Evolutionary conservation across 2,329 filamentous ascomycete genomes (phyloP).

Genomic region (Aspergillus terreus): DNA sequence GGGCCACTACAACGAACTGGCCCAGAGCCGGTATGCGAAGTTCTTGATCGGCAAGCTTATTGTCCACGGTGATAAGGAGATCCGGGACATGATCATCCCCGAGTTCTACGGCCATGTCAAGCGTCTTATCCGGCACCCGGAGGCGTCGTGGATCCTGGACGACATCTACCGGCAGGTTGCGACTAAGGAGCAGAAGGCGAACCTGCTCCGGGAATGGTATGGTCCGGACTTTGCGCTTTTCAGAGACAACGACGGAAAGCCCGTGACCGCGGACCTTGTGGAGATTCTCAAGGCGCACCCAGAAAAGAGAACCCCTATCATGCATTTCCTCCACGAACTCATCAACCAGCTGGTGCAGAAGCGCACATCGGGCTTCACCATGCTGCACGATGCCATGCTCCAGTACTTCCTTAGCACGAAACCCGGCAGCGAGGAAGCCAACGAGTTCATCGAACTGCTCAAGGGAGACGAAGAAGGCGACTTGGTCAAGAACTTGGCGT

Average conservation of each 20-base stretch:
- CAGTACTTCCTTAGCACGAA: conserved; percentile 87
- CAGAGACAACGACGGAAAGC: conserved; percentile 53
- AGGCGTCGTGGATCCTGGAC: conserved; percentile 96
- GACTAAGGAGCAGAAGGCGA: conserved; percentile 78
- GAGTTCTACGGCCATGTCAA: conserved; percentile 95
- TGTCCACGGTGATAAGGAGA: conserved; percentile 83
- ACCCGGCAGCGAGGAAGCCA: conserved; percentile 73
- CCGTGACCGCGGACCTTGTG: conserved; percentile 62
- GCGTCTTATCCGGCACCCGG: conserved; percentile 90
- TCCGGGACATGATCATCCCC: conserved; percentile 81
- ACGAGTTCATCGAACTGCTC: conserved; percentile 82
- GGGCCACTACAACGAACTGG: conserved; percentile 77
- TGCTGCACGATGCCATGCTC: conserved; percentile 96
- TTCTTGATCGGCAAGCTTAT: conserved; percentile 95
- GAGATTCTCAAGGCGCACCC: conserved; percentile 72
- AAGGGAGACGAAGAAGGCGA: conserved; percentile 91
- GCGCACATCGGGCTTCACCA: conserved; percentile 93
- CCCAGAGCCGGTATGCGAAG: conserved; percentile 95
- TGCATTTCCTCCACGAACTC: conserved; percentile 78
- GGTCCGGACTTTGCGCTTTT: conserved; percentile 87
- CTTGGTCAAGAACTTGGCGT: conserved; percentile 89
- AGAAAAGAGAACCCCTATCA: conserved; percentile 81
- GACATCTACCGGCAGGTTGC: conserved; percentile 91
- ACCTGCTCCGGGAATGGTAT: conserved; percentile 90
- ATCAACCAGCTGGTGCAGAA: conserved; percentile 94